Base-by-base conservation (phyloP, 805 yeast genomes). In the Candida sphagnicola region DNA sequence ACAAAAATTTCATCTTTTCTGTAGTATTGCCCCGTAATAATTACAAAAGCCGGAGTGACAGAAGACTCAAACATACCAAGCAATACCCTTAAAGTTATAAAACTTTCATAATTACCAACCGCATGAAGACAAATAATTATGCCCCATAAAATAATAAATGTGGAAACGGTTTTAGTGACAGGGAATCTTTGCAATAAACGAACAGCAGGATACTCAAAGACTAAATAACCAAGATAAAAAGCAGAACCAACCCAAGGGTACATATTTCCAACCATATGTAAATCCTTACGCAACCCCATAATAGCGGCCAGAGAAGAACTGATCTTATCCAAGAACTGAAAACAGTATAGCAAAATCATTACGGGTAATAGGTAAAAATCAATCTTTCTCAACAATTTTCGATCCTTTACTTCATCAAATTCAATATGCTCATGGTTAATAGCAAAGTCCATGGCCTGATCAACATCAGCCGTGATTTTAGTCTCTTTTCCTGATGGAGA, bases 71-170 rank as follows among this genome's bases (percentile, higher is more conserved):
- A 59, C 67, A 44, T 64, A 11, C 63, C 75, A 50, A 57, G 58
- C 51, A 64, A 55, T 34, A 59, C 59, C 51, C 64, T 56, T 44
- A 60, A 62, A 29, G 55, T 67, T 53, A 65, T 59, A 21, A 65
- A 62, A 3, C 70, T 69, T n/a, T 64, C 62, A 42, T 60, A 65
- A n/a, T 65, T 52, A 2, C 80, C 72, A 2, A 71, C 74, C 1
- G 83, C 70, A 44, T 74, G 77, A n/a, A 77, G 60, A 26, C 75
- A 64, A 24, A 79, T 56, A n/a, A 78, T 55, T 54, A 49, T 40
- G 15, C 88, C 88, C 89, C 90, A 83, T 0, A 75, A 31, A n/a
- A 78, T 50, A 29, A 82, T 70, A 42, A 72, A 70, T 1, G 56
- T 43, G 8, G 76, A 62, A 3, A 74, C 64, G 3, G 77, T 58